Evolutionary conservation across 768 basidiomycete genomes (phyloP), one percentile per base, ranked within the genome.

Genomic region (Leccinum broughii): DNA sequence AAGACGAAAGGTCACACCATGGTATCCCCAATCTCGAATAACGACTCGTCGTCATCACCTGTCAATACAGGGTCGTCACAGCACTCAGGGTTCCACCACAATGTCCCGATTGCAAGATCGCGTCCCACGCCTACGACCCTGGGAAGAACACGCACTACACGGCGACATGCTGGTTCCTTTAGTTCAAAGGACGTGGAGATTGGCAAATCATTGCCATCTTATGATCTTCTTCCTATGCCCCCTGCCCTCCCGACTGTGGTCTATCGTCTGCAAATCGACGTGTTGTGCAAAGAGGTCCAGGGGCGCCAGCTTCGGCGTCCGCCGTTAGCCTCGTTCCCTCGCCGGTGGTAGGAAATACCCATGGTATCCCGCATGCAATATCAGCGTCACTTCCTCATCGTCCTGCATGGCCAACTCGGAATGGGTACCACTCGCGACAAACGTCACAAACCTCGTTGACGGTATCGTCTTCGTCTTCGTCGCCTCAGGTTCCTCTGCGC

Each of bases 111-210:
- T 28, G 70, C 68, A 9, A 71, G 65, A 63, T 74, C 69, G 22
- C 73, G 70, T 14, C 65, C 66, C 5, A 66, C 69, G 6, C 72
- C 66, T 22, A 70, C 59, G 62, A 60, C 62, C 26, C 71, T 67
- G 59, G 81, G 75, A 58, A 80, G 81, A 61, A 74, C 73, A 26
- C 85, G 85, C 28, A 87, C 83, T 53, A 81, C 85, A 24, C 81
- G 94, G 49, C 81, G 95, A 39, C 91, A 96, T 72, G 95, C 92
- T 6, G 95, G 95, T n/a, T 96, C 95, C 4, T 98, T 96, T 77
- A 96, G 95, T 62, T 87, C 83, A 26, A 90, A 93, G 69, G 95
- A 97, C 70, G 90, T 96, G 6, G 89, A 96, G 70, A 86, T 92
- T 54, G 95, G 95, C 44, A 92, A 88, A 74, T 79, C 84, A 57